phyloP scores from a whole-genome alignment of 1,284 basidiomycete species.

The Salmacisia buchloeana region DNA sequence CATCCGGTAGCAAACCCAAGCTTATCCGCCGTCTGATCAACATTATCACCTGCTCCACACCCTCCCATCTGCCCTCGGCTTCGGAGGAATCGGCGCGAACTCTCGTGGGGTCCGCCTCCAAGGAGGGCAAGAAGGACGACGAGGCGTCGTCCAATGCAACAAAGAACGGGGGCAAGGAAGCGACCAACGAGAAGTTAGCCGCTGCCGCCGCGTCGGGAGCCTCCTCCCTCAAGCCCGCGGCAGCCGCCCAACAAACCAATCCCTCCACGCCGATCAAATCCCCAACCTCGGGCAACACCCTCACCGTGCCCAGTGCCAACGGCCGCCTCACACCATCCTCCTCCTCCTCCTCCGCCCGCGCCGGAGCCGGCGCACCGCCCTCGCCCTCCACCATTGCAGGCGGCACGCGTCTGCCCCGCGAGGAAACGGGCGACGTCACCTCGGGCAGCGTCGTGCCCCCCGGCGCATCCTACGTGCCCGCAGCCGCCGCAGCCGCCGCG shows the following conservation, averaged over 20 bases:
- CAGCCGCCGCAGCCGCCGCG: conserved; percentile 52
- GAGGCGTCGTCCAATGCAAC: no score
- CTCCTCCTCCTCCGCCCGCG: neutral
- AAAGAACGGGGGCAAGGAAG: no score
- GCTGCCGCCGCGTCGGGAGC: no score
- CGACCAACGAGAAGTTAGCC: neutral
- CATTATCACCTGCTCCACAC: conserved; percentile 7
- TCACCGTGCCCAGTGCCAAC: neutral
- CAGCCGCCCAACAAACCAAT: neutral
- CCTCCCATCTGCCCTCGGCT: neutral
- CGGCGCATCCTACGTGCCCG: conserved; percentile 61
- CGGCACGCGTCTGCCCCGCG: conserved; percentile 46
- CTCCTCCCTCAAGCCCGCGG: neutral
- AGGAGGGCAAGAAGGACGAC: neutral
- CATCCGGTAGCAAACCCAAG: neutral
- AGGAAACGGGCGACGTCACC: conserved; percentile 64
- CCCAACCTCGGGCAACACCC: no score
- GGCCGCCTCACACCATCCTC: neutral
- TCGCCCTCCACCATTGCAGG: conserved; percentile 14
- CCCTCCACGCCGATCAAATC: neutral
- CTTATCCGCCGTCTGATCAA: neutral
- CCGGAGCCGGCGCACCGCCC: conserved; percentile 12
- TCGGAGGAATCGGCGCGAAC: conserved; percentile 1
- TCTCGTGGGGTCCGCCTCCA: neutral
- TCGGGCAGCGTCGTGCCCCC: conserved; percentile 67